A percentile compares a stretch with the other conserved stretches of the same genome.
phyloP scores from a whole-genome alignment of 805 yeast genomes.

The Candida insectalens region DNA sequence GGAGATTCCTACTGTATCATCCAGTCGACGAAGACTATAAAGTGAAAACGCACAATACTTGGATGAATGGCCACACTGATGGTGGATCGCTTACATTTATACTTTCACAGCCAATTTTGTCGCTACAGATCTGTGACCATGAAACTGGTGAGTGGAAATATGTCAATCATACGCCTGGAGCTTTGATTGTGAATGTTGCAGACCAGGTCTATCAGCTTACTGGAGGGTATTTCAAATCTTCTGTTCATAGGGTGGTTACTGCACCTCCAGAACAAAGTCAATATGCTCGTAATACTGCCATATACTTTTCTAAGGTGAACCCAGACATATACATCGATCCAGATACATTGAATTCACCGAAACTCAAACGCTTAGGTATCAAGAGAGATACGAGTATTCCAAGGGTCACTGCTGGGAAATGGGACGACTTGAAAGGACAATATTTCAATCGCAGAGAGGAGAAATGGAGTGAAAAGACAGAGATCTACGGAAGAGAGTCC shows the following conservation, averaged over 20 bases:
- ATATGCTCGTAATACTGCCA: slow-evolving; percentile 28
- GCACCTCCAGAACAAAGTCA: slow-evolving; percentile 33
- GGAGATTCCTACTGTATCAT: slow-evolving; percentile 29
- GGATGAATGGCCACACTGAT: slow-evolving; percentile 41
- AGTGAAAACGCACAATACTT: slow-evolving; percentile 27
- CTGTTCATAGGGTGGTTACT: slow-evolving; percentile 37
- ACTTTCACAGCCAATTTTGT: slow-evolving; percentile 30
- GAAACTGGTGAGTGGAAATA: slow-evolving; percentile 29
- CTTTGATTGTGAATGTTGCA: slow-evolving; percentile 32
- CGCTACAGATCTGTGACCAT: slow-evolving; percentile 30
- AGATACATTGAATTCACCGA: slow-evolving; percentile 28
- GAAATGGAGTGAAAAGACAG: not conserved
- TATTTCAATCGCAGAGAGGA: slow-evolving; percentile 28
- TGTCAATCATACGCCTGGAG: slow-evolving; percentile 28
- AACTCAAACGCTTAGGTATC: slow-evolving; percentile 25
- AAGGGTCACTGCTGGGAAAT: slow-evolving; percentile 28
- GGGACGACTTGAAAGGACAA: slow-evolving; percentile 38
- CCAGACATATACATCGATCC: slow-evolving; percentile 30
- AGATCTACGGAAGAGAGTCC: not conserved
- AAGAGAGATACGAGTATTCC: slow-evolving; percentile 20
- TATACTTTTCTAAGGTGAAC: slow-evolving; percentile 34
- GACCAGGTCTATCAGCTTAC: slow-evolving; percentile 32
- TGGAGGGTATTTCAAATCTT: slow-evolving; percentile 37
- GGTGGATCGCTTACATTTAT: slow-evolving; percentile 31
- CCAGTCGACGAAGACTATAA: slow-evolving; percentile 23